Base-by-base conservation (phyloP, 2,329 filamentous ascomycete species). In the Fusarium caatingaense region DNA sequence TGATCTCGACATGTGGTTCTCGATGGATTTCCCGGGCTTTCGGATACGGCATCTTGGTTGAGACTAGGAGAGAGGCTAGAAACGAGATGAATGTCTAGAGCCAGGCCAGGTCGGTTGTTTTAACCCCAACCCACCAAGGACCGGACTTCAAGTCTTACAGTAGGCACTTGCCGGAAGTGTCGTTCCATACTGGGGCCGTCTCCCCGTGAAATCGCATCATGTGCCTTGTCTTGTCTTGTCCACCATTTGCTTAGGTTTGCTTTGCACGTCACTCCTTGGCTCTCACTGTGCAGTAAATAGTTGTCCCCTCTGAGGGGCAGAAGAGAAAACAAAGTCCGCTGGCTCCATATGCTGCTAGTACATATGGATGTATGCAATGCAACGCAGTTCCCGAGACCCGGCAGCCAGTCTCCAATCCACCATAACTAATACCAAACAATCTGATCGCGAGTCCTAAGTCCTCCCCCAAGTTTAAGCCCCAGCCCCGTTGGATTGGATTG, bases 331-430 rank as follows among this genome's bases (percentile, higher is more conserved):
- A 65, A 58, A 67, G 47, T 44, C 44, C 37, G 40, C 18, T 34
- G 46, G 44, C 59, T 30, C 42, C 25, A 44, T 63, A 42, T 62
- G 44, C 8, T 45, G 37, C 34, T 49, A 30, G 50, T 34, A 28
- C 27, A 28, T 28, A 46, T 51, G 37, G 37, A 74, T 74, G 72
- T 62, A 70, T 74, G 72, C 68, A 70, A 72, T 74, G 69, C 65
- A 71, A 66, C 62, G 48, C 55, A 66, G 55, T 55, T 61, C 44
- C 63, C 63, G 55, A 66, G 40, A 56, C 42, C 67, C 64, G 64
- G 63, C 64, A 64, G 42, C 66, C 59, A 65, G 56, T 71, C 72
- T 65, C 56, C 57, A 69, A 71, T 66, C 69, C 71, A 71, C 66
- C 68, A 71, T 68, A 66, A 57, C 68, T 68, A 64, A 74, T 72